Conservation (phyloP, 805 yeast genomes). For the Starmerella bombi region DNA sequence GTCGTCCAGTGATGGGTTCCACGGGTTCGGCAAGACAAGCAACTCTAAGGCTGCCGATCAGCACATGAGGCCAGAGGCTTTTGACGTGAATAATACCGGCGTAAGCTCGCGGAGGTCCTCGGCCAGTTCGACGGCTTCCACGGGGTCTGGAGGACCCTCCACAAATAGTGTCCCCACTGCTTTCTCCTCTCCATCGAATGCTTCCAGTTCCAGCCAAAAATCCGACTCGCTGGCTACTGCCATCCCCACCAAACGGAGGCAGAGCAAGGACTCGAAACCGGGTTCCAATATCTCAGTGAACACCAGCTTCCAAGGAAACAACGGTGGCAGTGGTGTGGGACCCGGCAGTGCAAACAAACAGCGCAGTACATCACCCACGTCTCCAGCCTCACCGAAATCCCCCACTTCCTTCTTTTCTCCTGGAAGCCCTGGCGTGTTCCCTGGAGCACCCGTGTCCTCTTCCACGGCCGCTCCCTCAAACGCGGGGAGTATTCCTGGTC, state of each 20-base stretch:
- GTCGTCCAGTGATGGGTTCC: slow-evolving; percentile 5
- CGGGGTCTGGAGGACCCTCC: background rate
- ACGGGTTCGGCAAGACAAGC: slow-evolving; percentile 5
- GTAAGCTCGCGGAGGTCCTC: slow-evolving; percentile 20
- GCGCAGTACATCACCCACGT: too few species aligned
- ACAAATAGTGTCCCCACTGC: background rate
- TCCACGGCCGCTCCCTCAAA: background rate
- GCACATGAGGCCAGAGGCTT: slow-evolving; percentile 24
- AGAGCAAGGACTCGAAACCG: background rate
- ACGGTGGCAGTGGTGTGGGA: too few species aligned
- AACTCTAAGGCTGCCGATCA: slow-evolving; percentile 9
- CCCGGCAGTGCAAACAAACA: background rate
- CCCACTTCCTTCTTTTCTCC: too few species aligned
- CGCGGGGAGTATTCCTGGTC: background rate
- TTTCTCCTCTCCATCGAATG: background rate
- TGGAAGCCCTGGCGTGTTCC: background rate
- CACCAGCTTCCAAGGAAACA: background rate
- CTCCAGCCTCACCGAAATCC: too few species aligned
- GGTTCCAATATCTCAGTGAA: background rate
- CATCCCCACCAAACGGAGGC: background rate
- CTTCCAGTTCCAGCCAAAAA: background rate
- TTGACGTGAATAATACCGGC: slow-evolving; percentile 22
- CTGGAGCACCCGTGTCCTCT: background rate
- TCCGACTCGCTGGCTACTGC: background rate
- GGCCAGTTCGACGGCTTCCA: background rate